These are phyloP conservation scores for Diaporthe capsici DNA, from an alignment of 2,329 filamentous ascomycete species.

Conservation along the genomic window DNA sequence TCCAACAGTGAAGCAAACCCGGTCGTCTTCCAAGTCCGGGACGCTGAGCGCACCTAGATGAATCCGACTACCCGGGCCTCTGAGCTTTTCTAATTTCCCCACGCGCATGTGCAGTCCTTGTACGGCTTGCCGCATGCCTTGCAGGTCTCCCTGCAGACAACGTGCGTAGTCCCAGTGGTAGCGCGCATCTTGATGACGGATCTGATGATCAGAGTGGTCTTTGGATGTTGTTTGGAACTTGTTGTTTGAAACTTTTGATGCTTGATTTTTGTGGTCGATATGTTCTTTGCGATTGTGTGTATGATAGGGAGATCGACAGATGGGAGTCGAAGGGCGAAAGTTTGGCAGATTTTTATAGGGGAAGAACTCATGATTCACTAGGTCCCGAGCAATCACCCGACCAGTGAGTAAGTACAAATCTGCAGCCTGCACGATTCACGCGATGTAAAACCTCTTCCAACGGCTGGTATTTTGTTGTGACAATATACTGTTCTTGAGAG, in stretches of 20 bases:
- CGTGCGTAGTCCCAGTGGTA: background rate
- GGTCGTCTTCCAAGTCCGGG: too few species aligned
- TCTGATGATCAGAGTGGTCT: background rate
- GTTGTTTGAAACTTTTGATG: background rate
- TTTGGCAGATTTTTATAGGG: background rate
- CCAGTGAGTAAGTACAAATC: background rate
- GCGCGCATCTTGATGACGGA: background rate
- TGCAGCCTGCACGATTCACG: background rate
- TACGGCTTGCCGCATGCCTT: background rate
- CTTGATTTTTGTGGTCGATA: background rate
- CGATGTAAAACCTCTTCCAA: background rate
- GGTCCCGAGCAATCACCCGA: too few species aligned
- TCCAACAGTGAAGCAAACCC: background rate
- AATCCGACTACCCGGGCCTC: background rate
- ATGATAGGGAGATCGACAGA: background rate
- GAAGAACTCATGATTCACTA: background rate
- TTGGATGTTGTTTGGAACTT: too few species aligned
- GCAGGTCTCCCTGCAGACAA: background rate
- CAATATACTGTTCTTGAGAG: background rate
- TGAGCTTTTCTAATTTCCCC: background rate
- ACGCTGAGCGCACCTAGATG: too few species aligned
- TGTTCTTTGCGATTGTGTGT: background rate
- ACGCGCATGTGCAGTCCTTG: background rate
- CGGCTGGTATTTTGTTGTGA: background rate
- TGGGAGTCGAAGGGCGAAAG: background rate